phyloP scores from a whole-genome alignment of 31 red algal genomes.

The Asparagopsis taxiformis region DNA sequence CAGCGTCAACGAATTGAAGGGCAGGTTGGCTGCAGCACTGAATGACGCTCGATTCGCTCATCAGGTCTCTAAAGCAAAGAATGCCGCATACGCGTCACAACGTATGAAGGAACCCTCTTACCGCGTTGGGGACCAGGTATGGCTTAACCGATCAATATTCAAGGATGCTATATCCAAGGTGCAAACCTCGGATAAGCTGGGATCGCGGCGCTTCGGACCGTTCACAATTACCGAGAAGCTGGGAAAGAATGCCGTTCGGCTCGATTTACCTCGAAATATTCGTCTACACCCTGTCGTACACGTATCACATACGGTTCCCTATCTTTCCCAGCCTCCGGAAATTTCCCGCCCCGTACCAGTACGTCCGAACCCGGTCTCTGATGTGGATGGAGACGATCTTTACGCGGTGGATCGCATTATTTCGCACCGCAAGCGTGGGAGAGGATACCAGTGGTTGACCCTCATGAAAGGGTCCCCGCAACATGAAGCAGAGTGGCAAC shows the following conservation, averaged over 20 bases:
- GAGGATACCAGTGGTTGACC: not conserved
- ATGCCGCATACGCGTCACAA: not conserved
- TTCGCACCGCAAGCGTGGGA: not conserved
- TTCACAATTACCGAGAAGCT: not conserved
- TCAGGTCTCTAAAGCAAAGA: constrained; percentile 1
- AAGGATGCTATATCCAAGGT: not conserved
- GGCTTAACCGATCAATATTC: not conserved
- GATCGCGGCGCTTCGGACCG: not conserved
- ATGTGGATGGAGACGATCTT: not conserved
- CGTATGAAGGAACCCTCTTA: not conserved
- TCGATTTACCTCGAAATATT: constrained; percentile 23
- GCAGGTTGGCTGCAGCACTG: not conserved
- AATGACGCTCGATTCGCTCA: constrained; percentile 5
- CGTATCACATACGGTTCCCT: constrained; percentile 9
- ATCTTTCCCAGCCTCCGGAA: not conserved
- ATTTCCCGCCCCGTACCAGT: constrained; percentile 6
- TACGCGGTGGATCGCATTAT: not conserved
- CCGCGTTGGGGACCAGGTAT: constrained; percentile 18
- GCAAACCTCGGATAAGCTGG: not conserved
- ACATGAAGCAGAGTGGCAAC: not conserved
- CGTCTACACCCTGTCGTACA: constrained; percentile 16
- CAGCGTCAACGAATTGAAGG: constrained; percentile 6
- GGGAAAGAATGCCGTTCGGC: constrained; percentile 14
- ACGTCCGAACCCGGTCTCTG: not conserved
- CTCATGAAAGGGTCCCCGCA: not conserved